Base-by-base conservation (phyloP, 2,329 filamentous ascomycete species). In the Hymenoscyphus infarciens region DNA sequence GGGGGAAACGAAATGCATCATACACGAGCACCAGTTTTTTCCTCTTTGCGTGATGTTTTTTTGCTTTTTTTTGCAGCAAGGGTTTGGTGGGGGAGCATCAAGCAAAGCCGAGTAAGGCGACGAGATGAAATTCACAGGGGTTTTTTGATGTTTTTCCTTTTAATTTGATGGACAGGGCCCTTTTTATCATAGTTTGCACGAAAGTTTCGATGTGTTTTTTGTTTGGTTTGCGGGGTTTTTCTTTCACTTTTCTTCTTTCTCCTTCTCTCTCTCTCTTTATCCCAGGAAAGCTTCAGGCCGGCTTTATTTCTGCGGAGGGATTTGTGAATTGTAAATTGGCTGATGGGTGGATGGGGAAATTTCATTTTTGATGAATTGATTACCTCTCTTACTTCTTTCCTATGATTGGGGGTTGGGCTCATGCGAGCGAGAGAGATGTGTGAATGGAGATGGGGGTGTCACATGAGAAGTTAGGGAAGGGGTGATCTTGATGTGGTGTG, bases 1-100 rank as follows among this genome's bases (percentile, higher is more conserved):
- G 33, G 35, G 56, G 56, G 31, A 16, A 56, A 38, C 54, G 45
- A 52, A 52, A 52, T 52, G 45, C 45, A 52, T 22, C 19, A 52
- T 52, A 52, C 45, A 52, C 45, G 45, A 52, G 45, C 45, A 52
- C 13, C 11, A 52, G 45, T 52, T 52, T 52, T 25, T 38, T 38
- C 13, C 45, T 22, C 25, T 22, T 52, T 52, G 45, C 25, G 45
- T 52, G 25, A n/a, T 52, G 25, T 52, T 52, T 8, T 52, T 52
- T 52, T 52, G 45, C 25, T 52, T 52, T 52, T 38, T 38, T 16
- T 38, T 38, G 7, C 19, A 22, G 10, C 6, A 25, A 52, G 22
- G 42, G 42, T 7, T 22, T 2, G 45, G 45, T 8, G 45, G 45
- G 19, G 19, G 19, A 52, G 45, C 45, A 52, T 22, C 19, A 25